Evolutionary conservation across 495 filamentous ascomycete genomes (phyloP), one percentile per base, ranked within the genome.

Genomic region (Penicillium canariense): DNA sequence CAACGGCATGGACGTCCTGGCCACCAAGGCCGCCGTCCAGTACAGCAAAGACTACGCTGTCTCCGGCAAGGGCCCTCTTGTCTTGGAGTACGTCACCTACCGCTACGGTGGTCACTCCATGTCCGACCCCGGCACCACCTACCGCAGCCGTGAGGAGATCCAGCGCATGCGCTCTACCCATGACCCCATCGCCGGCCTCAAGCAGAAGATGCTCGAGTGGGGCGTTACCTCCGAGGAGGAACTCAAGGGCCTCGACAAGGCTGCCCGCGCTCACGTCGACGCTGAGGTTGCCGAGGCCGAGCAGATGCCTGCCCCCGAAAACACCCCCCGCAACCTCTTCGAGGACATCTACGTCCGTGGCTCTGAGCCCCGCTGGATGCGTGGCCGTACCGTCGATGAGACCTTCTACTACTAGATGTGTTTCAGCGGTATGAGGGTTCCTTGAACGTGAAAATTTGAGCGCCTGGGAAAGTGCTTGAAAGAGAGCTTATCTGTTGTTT

Each of bases 1-100:
- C 71, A 98, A 98, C 78, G 94, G 90, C 72, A 98, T 98, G 94
- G 94, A 98, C 72, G 90, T 97, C 62, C 89, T 98, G 48, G 94
- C 94, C 59, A 94, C 96, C 71, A 96, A 96, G 84, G 89, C 91
- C 47, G 94, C 95, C 52, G 90, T 95, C 57, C 73, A 90, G 73
- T 91, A 96, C 82, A 90, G 86, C 67, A 96, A 91, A 79, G 77
- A 93, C 63, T 95, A 86, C 78, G 86, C 88, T 55, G 70, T 78
- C 52, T 77, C 81, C 52, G 91, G 87, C 69, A 89, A 95, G 62
- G 91, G 95, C 32, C 94, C 94, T 46, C 79, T 98, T 47, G 95
- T 98, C 65, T 85, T 96, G 74, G 94, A 98, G 78, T 98, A 96
- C 75, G 93, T 98, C 68, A 98, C 94, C 65, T 98, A 98, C 86